Evolutionary conservation across 2,329 filamentous ascomycete species (phyloP).

Genomic region (Colletotrichum sp.): DNA sequence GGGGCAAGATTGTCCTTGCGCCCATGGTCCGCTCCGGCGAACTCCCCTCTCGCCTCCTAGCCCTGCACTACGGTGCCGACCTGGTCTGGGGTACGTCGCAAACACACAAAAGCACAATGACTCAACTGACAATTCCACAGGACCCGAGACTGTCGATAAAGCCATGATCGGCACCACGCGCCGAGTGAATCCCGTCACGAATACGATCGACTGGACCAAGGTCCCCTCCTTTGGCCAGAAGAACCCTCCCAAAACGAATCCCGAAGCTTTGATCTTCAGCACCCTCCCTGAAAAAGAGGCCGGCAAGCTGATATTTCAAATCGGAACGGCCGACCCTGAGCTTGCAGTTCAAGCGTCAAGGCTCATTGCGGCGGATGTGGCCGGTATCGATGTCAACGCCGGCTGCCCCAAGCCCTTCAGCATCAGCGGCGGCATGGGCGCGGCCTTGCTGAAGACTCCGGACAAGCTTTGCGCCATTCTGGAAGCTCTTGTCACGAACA

Average conservation of each 20-base stretch:
- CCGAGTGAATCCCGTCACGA: conserved; percentile 75
- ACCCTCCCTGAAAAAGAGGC: conserved; percentile 81
- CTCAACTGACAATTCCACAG: conserved; percentile 41
- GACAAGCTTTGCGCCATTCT: conserved; percentile 86
- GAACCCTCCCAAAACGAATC: conserved; percentile 56
- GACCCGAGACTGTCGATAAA: conserved; percentile 92
- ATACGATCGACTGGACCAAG: conserved; percentile 85
- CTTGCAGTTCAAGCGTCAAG: conserved; percentile 84
- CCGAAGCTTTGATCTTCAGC: conserved; percentile 80
- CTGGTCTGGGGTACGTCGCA: conserved; percentile 82
- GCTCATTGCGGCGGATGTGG: conserved; percentile 84
- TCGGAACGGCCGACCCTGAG: conserved; percentile 85
- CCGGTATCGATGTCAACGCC: conserved; percentile 95
- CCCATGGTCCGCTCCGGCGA: conserved; percentile 99
- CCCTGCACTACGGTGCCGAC: conserved; percentile 94
- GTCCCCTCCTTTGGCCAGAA: conserved; percentile 73
- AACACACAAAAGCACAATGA: not conserved
- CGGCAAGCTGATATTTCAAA: conserved; percentile 82
- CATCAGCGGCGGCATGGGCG: conserved; percentile 93
- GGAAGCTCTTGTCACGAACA: conserved; percentile 78
- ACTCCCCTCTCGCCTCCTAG: conserved; percentile 84
- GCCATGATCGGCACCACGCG: conserved; percentile 88
- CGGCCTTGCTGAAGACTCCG: conserved; percentile 83
- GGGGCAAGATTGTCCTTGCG: conserved; percentile 91
- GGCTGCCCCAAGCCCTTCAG: conserved; percentile 99